Conservation (phyloP, 2,329 filamentous ascomycete genomes). For the Torrubiella hemipterigena region DNA sequence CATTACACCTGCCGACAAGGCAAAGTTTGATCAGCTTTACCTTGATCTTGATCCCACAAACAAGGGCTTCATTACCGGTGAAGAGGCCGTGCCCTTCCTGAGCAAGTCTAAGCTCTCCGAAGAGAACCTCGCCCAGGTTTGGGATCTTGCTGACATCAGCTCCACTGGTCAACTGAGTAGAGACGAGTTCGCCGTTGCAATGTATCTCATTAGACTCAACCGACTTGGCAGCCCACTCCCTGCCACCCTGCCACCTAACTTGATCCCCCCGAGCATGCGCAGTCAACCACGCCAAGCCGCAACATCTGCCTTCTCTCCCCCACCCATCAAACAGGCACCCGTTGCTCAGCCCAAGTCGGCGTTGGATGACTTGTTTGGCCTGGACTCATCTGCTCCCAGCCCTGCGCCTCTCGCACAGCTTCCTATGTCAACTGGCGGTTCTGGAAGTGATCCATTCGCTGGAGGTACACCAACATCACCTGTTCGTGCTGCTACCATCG, state of each 20-base stretch:
- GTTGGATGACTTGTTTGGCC: slow-evolving; percentile 84
- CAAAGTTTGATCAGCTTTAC: slow-evolving; percentile 79
- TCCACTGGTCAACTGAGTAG: slow-evolving; percentile 73
- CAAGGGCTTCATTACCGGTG: slow-evolving; percentile 77
- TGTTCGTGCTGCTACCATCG: slow-evolving; percentile 32
- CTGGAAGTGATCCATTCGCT: slow-evolving; percentile 53
- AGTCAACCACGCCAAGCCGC: slow-evolving; percentile 33
- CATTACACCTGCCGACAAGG: slow-evolving; percentile 72
- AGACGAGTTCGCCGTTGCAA: slow-evolving; percentile 93
- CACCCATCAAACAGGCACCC: slow-evolving; percentile 22
- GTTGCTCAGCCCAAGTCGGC: slow-evolving; percentile 59
- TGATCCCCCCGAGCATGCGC: slow-evolving; percentile 81
- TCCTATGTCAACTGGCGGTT: slow-evolving; percentile 63
- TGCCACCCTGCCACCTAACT: slow-evolving; percentile 61
- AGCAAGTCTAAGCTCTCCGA: slow-evolving; percentile 84
- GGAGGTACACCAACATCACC: slow-evolving; percentile 44
- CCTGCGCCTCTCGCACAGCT: slow-evolving; percentile 46
- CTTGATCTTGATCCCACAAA: slow-evolving; percentile 68
- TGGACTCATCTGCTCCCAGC: slow-evolving; percentile 47
- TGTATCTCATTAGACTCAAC: slow-evolving; percentile 92
- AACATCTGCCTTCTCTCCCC: slow-evolving; percentile 38
- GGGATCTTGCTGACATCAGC: slow-evolving; percentile 92
- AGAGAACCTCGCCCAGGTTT: slow-evolving; percentile 83
- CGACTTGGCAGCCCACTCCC: slow-evolving; percentile 61
- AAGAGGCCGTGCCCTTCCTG: slow-evolving; percentile 90